phyloP scores from a whole-genome alignment of 345 rosid species.

The Theobroma cacao region DNA sequence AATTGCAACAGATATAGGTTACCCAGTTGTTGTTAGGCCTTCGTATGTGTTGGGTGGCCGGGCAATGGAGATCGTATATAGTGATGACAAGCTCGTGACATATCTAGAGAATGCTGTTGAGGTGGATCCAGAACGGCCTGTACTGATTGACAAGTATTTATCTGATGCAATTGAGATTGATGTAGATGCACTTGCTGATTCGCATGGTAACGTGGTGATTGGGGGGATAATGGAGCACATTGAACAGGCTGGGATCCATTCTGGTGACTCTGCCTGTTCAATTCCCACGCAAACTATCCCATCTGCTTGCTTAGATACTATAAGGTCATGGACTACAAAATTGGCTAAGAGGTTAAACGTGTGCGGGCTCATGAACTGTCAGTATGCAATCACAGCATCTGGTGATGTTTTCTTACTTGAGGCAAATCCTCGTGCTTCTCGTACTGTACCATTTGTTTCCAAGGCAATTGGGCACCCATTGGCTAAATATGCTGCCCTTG shows the following conservation, averaged over 20 bases:
- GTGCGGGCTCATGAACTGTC: conserved; percentile 97
- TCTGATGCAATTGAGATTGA: conserved; percentile 93
- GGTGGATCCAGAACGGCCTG: conserved; percentile 95
- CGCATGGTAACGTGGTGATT: conserved; percentile 74
- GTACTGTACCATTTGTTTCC: conserved; percentile 97
- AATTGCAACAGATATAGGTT: conserved; percentile 79
- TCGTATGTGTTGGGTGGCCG: conserved; percentile 97
- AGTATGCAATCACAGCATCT: conserved; percentile 76
- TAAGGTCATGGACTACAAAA: conserved; percentile 75
- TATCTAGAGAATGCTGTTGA: conserved; percentile 88
- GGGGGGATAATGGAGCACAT: conserved; percentile 99
- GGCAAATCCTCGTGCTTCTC: conserved; percentile 98
- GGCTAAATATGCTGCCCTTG: conserved; percentile 91
- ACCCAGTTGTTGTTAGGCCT: conserved; percentile 94
- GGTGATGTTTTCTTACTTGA: conserved; percentile 91
- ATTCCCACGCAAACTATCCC: conserved; percentile 84
- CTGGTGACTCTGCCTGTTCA: conserved; percentile 96
- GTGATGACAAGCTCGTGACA: conserved; percentile 66
- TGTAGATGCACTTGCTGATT: conserved; percentile 86
- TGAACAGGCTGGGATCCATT: conserved; percentile 98
- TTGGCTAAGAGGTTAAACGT: conserved; percentile 78
- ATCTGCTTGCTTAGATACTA: conserved; percentile 66
- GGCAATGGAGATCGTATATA: conserved; percentile 93
- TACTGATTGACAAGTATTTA: conserved; percentile 80
- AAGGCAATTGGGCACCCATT: conserved; percentile 94